phyloP scores from a whole-genome alignment of 2,329 filamentous ascomycete species.

The Huntiella decipiens region DNA sequence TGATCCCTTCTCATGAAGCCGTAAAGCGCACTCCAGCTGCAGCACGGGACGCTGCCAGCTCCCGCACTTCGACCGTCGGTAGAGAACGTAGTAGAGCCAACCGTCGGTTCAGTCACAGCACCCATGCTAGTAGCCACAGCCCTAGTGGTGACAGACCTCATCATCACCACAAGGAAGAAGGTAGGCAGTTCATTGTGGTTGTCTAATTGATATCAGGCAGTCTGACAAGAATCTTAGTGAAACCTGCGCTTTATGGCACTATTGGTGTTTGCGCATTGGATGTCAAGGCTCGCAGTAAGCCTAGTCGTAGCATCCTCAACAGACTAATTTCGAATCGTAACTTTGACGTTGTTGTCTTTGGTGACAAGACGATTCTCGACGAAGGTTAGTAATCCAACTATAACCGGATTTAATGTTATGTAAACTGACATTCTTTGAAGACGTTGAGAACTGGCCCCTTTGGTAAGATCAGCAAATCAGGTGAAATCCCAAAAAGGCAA shows the following conservation, averaged over 20 bases:
- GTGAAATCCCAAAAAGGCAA: neutral
- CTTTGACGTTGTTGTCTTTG: conserved; percentile 94
- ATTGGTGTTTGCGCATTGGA: conserved; percentile 94
- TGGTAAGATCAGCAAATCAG: conserved; percentile 32
- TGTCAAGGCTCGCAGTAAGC: conserved; percentile 89
- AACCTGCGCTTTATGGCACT: conserved; percentile 41
- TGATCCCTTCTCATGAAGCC: conserved; percentile 11
- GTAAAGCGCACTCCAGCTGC: conserved; percentile 4
- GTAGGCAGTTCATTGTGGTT: conserved; percentile 15
- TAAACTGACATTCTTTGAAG: conserved; percentile 19
- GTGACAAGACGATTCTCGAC: conserved; percentile 95
- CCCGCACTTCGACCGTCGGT: conserved; percentile 29
- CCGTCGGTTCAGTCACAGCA: conserved; percentile 64
- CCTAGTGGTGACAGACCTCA: conserved; percentile 50
- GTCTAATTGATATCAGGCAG: neutral
- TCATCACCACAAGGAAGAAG: conserved; percentile 33
- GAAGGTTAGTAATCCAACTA: conserved; percentile 36
- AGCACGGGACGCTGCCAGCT: conserved; percentile 1
- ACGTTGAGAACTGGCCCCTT: conserved; percentile 87
- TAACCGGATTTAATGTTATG: neutral
- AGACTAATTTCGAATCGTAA: conserved; percentile 75
- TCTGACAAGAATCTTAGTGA: conserved; percentile 21
- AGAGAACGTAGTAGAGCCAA: conserved; percentile 50
- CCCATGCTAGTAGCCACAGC: conserved; percentile 63
- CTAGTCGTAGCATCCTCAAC: conserved; percentile 88